Base-by-base conservation (phyloP, 2,329 filamentous ascomycete genomes). In the Hysterium pulicare region DNA sequence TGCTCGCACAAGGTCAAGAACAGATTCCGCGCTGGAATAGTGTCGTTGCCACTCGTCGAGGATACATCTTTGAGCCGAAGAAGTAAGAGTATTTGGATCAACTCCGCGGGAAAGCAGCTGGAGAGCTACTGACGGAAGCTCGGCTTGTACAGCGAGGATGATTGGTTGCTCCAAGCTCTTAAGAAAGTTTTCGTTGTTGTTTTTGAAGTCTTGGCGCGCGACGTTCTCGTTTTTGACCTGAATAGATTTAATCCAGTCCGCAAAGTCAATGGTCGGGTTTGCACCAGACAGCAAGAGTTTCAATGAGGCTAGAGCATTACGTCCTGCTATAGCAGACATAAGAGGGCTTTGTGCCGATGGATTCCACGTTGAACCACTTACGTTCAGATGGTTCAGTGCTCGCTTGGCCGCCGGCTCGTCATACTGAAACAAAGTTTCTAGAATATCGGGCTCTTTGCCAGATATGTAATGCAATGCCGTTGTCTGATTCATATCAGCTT, bases 381-480 rank as follows among this genome's bases (percentile, higher is more conserved):
- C 67, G 1, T 74, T 66, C 8, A 89, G 53, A 50, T 88, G 81
- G 45, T 88, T 85, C 49, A 90, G 73, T 4, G 84, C 81, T 21
- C 78, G 75, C 46, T 80, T 76, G 21, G 81, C 71, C 0, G 78
- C 81, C 2, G 78, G 73, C 41, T 74, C 73, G 53, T 90, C 85
- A 28, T 77, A 67, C 9, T 80, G 47, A 22, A 72, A 47, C 31
- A 76, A 61, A 1, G 64, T 55, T 6, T 74, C 61, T 2, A 78
- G 48, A 19, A 76, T 51, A 3, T 70, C 66, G 21, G 77, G 73
- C 2, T 75, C 70, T 15, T 71, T 64, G n/a, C 74, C 69, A 1
- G 84, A 74, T 41, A 81, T 79, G 46, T 79, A 79, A 46, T 88
- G 79, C 46, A 94, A 74, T 0, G 78, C 81, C 2, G 86, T 90